Base-by-base conservation (phyloP, 1,139 yeast species). In the Taphrina communis region DNA sequence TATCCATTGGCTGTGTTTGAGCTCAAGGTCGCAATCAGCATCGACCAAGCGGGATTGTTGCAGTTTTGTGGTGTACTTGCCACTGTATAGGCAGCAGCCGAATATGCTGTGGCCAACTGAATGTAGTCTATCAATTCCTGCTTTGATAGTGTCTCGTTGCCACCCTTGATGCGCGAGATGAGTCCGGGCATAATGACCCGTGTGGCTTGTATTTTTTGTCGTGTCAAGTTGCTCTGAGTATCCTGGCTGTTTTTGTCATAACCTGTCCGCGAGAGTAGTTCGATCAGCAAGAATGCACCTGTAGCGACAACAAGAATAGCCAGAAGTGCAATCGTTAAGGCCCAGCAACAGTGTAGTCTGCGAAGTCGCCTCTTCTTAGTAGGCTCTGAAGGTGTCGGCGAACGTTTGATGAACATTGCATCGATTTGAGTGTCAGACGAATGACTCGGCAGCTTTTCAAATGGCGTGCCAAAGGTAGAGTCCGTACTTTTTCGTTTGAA, bases 1-100 rank as follows among this genome's bases (percentile, higher is more conserved):
- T 25, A 53, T 21, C 53, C 67, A 11, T 48, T 53, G 9, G 52
- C 66, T 17, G 35, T 25, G 25, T 12, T 52, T 2, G 59, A 39
- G 14, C 41, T 35, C 38, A 63, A 31, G 21, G 61, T 19, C 6
- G 55, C 42, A n/a, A 25, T 55, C 48, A 63, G 21, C 35, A 42
- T 63, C 8, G 67, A 48, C 48, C 67, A 55, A 36, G 56, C 67
- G 1, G 67, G 67, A 21, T 39, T 63, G 17, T 55, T 42, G 41
- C 67, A 63, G 38, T 53, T 42, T 19, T 60, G 65, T 8, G 67
- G 59, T n/a, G 48, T 48, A 31, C 31, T 39, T 8, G 59, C 52
- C 14, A 41, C 57, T 6, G 61, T 55, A 55, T 53, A 63, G 2
- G 67, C 44, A 2, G 67, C 67, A 9, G 67, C 51, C 8, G 61